Evolutionary conservation across 768 basidiomycete species (phyloP), one percentile per base, ranked within the genome.

Genomic region (Hygrocybe coccinea): DNA sequence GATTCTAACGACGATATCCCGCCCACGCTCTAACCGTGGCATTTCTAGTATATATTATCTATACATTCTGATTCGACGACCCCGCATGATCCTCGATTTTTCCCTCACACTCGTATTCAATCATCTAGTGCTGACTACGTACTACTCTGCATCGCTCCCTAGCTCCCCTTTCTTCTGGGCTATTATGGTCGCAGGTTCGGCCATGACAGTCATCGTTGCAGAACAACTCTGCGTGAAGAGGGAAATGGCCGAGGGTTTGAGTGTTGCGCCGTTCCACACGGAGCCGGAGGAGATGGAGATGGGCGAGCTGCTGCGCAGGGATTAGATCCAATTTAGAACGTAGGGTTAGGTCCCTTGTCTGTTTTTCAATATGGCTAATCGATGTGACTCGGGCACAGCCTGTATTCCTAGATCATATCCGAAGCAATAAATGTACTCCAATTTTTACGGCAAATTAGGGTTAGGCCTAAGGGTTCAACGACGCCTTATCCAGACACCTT

Each of bases 41-140:
- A 19, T 29, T n/a, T 34, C 11, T 45, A 78, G 78, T 63, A 78
- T 95, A 52, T 87, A 86, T 65, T 94, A 86, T 67, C 77, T 98
- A 8, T 98, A 91, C 71, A 79, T 81, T 59, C 78, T 99, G 65
- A 79, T 99, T 68, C 87, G 93, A 46, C 82, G 91, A 46, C 97
- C 97, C 36, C 90, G 95, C 19, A 81, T 95, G 62, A 88, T 98
- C 65, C 86, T 99, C 62, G 97, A 99, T 73, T 97, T 97, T 71
- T 79, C 91, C 8, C 69, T 95, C 57, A 98, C 97, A 0, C 81
- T 98, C 47, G 73, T 90, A 47, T 90, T 95, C 78, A 90, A 86
- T 67, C 97, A 99, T 70, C 75, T 95, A 56, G 86, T 98, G 54
- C 75, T 98, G 58, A 95, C 97, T 52, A 94, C 91, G 36, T 97